Base-by-base conservation (phyloP, 1,139 yeast species). In the Wickerhamomyces sp. region DNA sequence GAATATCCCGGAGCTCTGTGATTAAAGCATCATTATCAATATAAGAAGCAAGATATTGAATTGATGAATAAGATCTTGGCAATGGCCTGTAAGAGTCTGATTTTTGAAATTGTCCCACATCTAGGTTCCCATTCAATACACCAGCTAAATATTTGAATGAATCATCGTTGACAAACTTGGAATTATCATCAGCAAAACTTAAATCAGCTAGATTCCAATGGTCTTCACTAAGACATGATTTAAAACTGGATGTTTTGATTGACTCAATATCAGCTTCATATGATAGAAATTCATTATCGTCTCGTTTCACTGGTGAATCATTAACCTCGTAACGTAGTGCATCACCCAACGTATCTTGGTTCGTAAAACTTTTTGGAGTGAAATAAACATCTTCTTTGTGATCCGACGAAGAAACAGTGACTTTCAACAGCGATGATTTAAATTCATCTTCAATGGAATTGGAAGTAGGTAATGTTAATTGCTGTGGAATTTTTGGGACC, bases 101-200 rank as follows among this genome's bases (percentile, higher is more conserved):
- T 32, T 37, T 28, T 38, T 43, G 17, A 49, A 3, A 2, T 15
- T 28, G 5, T 41, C 41, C 12, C 13, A 42, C 31, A 8, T 36
- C 25, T 8, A 36, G 33, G 4, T 47, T 41, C 13, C 35, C 41
- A 26, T 46, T 47, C 15, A 59, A 40, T 8, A 56, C 20, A 8
- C 40, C 47, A 1, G 57, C 60, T 15, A 59, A 42, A 32, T 58
- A 59, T 13, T 47, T 45, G 39, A 52, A 59, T 0, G 62, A 58
- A 14, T 55, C 54, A 38, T 56, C 57, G 4, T 38, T 38, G 12
- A 13, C 48, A 4, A 37, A 15, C 29, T 15, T 31, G 31, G 26
- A 13, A 8, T 3, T 15, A 5, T 31, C 34, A 4, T 12, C 20
- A 12, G 17, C n/a, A 16, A 22, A 22, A 14, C 19, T 16, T 14